Conservation (phyloP, 2,329 filamentous ascomycete species). For the Cladophialophora carrionii region DNA sequence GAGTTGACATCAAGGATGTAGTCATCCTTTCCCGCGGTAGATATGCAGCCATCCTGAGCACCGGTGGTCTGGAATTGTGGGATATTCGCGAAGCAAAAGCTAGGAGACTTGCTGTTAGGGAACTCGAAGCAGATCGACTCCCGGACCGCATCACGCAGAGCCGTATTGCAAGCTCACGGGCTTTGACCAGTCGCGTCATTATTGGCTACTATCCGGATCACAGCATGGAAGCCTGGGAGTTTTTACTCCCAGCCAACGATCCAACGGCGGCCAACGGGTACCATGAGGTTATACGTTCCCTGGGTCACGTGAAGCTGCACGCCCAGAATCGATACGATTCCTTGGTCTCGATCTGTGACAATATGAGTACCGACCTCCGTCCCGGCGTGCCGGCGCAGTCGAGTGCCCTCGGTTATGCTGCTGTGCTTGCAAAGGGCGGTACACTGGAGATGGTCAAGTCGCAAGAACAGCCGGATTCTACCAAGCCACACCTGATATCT, state of each 20-base stretch:
- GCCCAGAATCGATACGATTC: constrained; percentile 28
- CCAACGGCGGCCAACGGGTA: constrained; percentile 20
- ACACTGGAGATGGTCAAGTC: constrained; percentile 32
- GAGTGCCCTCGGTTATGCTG: constrained; percentile 26
- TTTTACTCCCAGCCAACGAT: constrained; percentile 26
- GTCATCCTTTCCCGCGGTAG: constrained; percentile 31
- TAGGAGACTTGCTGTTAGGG: constrained; percentile 20
- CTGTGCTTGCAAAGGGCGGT: constrained; percentile 30
- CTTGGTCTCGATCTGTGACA: constrained; percentile 33
- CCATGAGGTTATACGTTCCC: constrained; percentile 30
- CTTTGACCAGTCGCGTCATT: constrained; percentile 33
- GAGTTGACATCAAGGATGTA: constrained; percentile 29
- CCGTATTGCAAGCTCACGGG: constrained; percentile 29
- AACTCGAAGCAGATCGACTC: constrained; percentile 16
- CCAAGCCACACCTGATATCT: constrained; percentile 28
- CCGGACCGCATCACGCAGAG: constrained; percentile 32
- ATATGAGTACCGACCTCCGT: constrained; percentile 30
- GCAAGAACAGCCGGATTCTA: constrained; percentile 30
- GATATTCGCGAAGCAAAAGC: constrained; percentile 33
- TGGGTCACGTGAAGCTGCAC: constrained; percentile 26
- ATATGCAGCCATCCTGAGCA: constrained; percentile 31
- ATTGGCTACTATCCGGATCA: constrained; percentile 28
- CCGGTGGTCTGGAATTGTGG: constrained; percentile 30
- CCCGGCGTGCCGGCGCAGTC: constrained; percentile 18
- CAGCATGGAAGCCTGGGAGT: constrained; percentile 30